Evolutionary conservation across 108 stramenopile species (phyloP).

Genomic region (Aurantiochytrium sp.): DNA sequence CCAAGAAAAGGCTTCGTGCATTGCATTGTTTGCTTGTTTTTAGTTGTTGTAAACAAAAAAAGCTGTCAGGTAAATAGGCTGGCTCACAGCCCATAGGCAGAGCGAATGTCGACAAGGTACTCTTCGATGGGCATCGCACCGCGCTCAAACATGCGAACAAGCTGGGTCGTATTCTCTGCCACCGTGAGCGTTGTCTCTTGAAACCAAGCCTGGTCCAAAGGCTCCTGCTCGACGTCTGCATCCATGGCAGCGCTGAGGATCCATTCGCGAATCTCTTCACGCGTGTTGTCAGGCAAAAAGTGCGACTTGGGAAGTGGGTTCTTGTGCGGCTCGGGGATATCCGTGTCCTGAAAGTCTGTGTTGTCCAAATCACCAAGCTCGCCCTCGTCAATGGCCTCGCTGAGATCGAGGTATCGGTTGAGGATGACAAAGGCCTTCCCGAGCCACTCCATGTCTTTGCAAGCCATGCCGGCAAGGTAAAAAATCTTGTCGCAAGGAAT

Average conservation of each 20-base stretch:
- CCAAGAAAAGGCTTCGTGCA: too few relatives aligned
- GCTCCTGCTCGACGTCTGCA: slow-evolving; percentile 43
- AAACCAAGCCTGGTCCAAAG: neutral
- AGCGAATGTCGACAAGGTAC: neutral
- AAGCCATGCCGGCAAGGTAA: slow-evolving; percentile 43
- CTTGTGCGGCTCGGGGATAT: slow-evolving; percentile 33
- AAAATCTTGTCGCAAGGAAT: slow-evolving; percentile 56
- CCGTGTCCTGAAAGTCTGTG: slow-evolving; percentile 49
- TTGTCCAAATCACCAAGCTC: slow-evolving; percentile 45
- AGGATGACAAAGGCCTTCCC: slow-evolving; percentile 60
- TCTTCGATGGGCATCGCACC: slow-evolving; percentile 12
- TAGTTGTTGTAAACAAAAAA: too few relatives aligned
- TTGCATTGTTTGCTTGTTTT: too few relatives aligned
- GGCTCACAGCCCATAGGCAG: neutral
- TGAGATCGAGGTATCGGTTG: slow-evolving; percentile 60
- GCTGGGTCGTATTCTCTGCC: neutral
- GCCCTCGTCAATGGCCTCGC: slow-evolving; percentile 62
- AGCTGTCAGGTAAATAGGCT: too few relatives aligned
- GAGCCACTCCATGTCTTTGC: slow-evolving; percentile 32
- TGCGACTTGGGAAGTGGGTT: slow-evolving; percentile 28
- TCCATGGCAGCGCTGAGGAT: slow-evolving; percentile 56
- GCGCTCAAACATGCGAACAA: neutral
- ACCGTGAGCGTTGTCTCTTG: neutral
- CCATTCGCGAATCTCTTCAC: slow-evolving; percentile 60
- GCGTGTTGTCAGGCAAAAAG: slow-evolving; percentile 34